Conservation (phyloP, 116 monocot species). For the Thalassia testudinum region DNA sequence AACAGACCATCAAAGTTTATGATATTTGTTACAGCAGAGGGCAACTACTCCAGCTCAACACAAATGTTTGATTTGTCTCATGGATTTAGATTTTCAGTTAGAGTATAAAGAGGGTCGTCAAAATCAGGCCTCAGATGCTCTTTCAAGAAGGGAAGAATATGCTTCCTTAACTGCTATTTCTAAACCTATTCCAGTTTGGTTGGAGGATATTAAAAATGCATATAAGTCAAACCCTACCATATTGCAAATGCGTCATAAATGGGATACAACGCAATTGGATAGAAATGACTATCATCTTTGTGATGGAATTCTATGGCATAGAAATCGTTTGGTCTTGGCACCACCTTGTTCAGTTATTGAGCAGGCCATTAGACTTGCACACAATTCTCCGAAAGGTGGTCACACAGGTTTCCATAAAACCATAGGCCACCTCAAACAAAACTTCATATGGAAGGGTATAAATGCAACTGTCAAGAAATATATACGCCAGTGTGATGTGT, state of each 20-base stretch:
- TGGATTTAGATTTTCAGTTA: background rate
- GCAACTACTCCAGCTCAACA: background rate
- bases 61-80: background rate
- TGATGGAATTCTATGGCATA: background rate
- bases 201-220: background rate
- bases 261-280: background rate
- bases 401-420: background rate
- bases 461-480: background rate
- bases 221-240: background rate
- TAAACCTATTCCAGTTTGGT: background rate
- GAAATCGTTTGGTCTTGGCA: background rate
- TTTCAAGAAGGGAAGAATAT: background rate
- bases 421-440: background rate
- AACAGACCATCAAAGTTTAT: background rate
- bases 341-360: background rate
- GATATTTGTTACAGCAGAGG: background rate
- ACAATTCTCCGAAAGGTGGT: background rate
- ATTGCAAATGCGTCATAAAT: background rate
- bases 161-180: background rate
- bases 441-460: background rate
- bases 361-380: background rate
- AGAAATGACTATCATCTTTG: background rate
- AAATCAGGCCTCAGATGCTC: background rate
- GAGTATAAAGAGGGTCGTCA: background rate
- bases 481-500: background rate